Evolutionary conservation across 2,329 filamentous ascomycete genomes (phyloP), one percentile per base, ranked within the genome.

Genomic region (Nannizzia gypsea): DNA sequence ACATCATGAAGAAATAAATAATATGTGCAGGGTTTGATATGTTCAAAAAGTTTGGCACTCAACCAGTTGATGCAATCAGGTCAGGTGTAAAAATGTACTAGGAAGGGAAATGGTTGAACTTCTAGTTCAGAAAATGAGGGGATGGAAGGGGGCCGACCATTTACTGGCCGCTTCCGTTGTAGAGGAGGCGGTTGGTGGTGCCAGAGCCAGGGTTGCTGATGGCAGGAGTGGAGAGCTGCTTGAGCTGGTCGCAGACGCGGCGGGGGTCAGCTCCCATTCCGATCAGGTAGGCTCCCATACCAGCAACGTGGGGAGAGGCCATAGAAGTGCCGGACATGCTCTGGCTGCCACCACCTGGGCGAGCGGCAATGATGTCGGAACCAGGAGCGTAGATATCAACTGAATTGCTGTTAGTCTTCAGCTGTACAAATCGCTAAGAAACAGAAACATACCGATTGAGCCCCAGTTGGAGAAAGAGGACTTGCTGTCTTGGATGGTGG

Each of bases 351-450:
- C 74, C 76, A 62, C 71, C 71, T 24, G 71, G 74, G 78, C 77
- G 82, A 6, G 80, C 67, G 34, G 74, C 77, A 9, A 80, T 71
- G 61, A 84, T 77, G 63, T 77, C 64, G 63, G 78, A 74, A 46
- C 82, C 82, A 1, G 82, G 81, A 13, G 80, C 81, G 65, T 80
- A 83, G 66, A 84, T 71, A 66, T 83, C 81, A 55, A 82, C 76
- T 63, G 28, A 46, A n/a, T 1, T n/a, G 17, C 17, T 28, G 22
- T 62, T 40, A 62, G 42, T 24, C 28, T 15, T 40, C 6, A 11
- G 71, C 70, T 52, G 63, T 72, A 15, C 5, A 42, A 15, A 22
- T 24, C 1, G 15, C 1, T 42, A 42, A 48, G n/a, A 6, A 8
- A 13, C 17, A 26, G 13, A 13, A 17, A 62, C 62, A 61, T 63